phyloP scores from a whole-genome alignment of 2,329 filamentous ascomycete genomes.

The Paradendryphiella salina region DNA sequence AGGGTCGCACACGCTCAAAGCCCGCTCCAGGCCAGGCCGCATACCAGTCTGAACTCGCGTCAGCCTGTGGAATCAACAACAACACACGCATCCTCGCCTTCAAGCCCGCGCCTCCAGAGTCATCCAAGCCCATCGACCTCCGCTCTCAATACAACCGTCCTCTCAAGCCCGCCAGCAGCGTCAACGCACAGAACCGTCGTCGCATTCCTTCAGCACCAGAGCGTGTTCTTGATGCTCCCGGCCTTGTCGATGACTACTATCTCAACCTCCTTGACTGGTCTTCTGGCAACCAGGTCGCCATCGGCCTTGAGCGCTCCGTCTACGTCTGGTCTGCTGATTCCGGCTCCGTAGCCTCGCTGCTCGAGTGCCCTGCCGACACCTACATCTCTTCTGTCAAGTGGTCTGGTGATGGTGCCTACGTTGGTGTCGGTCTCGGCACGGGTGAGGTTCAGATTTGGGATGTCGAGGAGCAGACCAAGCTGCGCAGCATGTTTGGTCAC shows the following conservation, averaged over 20 bases:
- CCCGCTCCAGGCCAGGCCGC: slow-evolving; percentile 85
- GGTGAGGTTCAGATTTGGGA: slow-evolving; percentile 99
- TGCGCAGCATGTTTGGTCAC: slow-evolving; percentile 98
- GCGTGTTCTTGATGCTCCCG: slow-evolving; percentile 92
- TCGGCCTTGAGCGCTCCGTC: slow-evolving; percentile 93
- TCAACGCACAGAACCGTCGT: slow-evolving; percentile 83
- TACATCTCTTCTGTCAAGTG: slow-evolving; percentile 99
- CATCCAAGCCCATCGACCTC: slow-evolving; percentile 96
- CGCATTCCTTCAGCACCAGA: slow-evolving; percentile 94
- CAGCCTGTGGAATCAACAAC: slow-evolving; percentile 87
- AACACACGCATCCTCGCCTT: slow-evolving; percentile 96
- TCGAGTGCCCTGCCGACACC: slow-evolving; percentile 86
- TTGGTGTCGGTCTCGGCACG: slow-evolving; percentile 89
- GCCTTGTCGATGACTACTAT: slow-evolving; percentile 97
- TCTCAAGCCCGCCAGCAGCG: slow-evolving; percentile 73
- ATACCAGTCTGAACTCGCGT: slow-evolving; percentile 88
- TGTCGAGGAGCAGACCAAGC: slow-evolving; percentile 89
- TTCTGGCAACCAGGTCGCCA: slow-evolving; percentile 95
- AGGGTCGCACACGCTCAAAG: slow-evolving; percentile 67
- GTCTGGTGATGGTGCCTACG: slow-evolving; percentile 95
- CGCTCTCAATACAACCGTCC: slow-evolving; percentile 98
- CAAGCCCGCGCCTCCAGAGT: slow-evolving; percentile 97
- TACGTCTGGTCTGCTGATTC: slow-evolving; percentile 98
- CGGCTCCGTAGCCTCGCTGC: slow-evolving; percentile 82
- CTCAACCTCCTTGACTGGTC: slow-evolving; percentile 99